Evolutionary conservation across 2,329 filamentous ascomycete species (phyloP).

Genomic region (Reticulascus tulasneorum): DNA sequence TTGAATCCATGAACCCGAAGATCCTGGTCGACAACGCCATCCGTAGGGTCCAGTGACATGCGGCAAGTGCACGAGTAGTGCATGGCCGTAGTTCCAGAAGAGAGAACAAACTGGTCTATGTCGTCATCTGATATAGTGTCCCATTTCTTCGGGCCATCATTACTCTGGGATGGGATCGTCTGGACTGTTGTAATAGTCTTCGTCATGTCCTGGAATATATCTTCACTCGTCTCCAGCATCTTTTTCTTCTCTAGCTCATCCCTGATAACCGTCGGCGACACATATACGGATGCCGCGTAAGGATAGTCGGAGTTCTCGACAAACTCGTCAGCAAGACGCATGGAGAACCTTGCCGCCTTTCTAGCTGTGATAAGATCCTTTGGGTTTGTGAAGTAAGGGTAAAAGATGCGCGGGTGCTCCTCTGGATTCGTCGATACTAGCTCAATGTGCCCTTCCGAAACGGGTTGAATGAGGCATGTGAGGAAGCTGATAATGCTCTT

Average conservation of each 20-base stretch:
- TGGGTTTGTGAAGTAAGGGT: conserved; percentile 25
- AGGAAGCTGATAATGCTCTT: conserved; percentile 20
- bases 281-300: conserved; percentile 2
- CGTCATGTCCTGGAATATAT: too few species aligned
- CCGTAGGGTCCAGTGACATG: conserved; percentile 41
- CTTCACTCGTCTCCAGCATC: not conserved
- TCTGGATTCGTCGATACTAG: conserved; percentile 30
- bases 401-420: conserved; percentile 24
- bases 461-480: conserved; percentile 23
- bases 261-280: conserved; percentile 4
- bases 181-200: too few species aligned
- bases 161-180: too few species aligned
- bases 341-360: conserved; percentile 23
- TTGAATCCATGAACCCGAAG: conserved; percentile 40
- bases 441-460: conserved; percentile 24
- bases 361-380: conserved; percentile 22
- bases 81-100: not conserved
- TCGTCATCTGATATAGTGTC: conserved; percentile 22
- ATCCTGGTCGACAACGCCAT: conserved; percentile 42
- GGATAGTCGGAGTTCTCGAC: conserved; percentile 22
- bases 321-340: conserved; percentile 24
- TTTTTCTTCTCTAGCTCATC: too few species aligned
- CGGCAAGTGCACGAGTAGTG: conserved; percentile 41
- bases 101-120: conserved; percentile 22
- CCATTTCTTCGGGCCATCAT: too few species aligned